Conservation (phyloP, 768 basidiomycete genomes). For the Neoboletus subvelutipes region DNA sequence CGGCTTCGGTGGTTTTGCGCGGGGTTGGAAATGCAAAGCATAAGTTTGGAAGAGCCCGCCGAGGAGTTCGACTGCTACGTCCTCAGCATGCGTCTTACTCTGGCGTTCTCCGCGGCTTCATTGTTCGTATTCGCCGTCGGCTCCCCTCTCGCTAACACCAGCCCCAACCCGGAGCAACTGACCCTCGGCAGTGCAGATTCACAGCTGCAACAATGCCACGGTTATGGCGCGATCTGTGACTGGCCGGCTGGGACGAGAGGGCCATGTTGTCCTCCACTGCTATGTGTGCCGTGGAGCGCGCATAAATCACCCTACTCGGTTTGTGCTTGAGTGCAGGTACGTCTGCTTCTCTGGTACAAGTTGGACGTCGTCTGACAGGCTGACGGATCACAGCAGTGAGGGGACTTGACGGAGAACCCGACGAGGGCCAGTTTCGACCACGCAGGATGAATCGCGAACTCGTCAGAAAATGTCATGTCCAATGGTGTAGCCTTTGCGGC, state of each 20-base stretch:
- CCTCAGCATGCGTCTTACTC: conserved; percentile 10
- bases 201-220: neutral
- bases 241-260: conserved; percentile 16
- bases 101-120: neutral
- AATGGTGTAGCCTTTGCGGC: neutral
- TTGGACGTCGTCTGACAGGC: neutral
- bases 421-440: neutral
- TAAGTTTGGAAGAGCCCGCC: neutral
- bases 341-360: neutral
- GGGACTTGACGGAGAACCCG: neutral
- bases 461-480: neutral
- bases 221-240: conserved; percentile 10
- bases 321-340: conserved; percentile 1
- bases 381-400: neutral
- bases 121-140: conserved; percentile 1
- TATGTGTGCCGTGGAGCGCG: conserved; percentile 11
- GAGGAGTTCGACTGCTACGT: neutral
- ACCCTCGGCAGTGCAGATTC: conserved; percentile 1
- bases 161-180: conserved; percentile 3
- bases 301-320: conserved; percentile 10
- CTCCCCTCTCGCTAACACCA: conserved; percentile 1
- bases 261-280: conserved; percentile 14
- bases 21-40: conserved; percentile 6
- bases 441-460: neutral
- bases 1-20: neutral